Conservation (phyloP, 1,284 basidiomycete species). For the Sphaerobolus stellatus region DNA sequence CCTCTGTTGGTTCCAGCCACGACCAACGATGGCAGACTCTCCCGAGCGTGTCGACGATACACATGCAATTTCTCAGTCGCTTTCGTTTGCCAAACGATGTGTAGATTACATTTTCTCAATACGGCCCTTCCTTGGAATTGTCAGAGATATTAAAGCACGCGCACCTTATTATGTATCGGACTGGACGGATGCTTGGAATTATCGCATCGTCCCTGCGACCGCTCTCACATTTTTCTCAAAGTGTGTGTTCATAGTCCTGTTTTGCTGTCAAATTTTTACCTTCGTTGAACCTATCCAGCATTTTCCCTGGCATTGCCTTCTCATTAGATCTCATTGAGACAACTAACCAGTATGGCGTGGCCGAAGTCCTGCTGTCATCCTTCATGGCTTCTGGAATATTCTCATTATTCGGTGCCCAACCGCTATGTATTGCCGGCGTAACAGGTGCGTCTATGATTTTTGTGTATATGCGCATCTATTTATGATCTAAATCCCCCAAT, state of each 20-base stretch:
- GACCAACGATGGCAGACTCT: too few relatives aligned
- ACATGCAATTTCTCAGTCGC: too few relatives aligned
- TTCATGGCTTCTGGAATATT: conserved; percentile 94
- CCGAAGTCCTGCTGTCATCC: conserved; percentile 78
- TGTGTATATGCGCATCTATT: background rate
- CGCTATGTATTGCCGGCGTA: conserved; percentile 90
- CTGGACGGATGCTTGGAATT: conserved; percentile 90
- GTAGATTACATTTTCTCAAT: conserved; percentile 13
- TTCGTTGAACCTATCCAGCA: conserved; percentile 47
- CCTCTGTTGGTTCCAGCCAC: too few relatives aligned
- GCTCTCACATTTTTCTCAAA: conserved; percentile 80
- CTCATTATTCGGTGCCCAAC: conserved; percentile 87
- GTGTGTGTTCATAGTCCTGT: conserved; percentile 39
- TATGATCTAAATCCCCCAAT: background rate
- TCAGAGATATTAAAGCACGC: conserved; percentile 72
- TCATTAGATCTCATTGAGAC: conserved; percentile 93
- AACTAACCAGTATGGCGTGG: conserved; percentile 85
- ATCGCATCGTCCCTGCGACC: conserved; percentile 75
- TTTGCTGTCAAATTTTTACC: conserved; percentile 4
- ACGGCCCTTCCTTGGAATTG: conserved; percentile 68
- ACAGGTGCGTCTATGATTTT: conserved; percentile 56
- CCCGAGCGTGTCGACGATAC: too few relatives aligned
- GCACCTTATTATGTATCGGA: conserved; percentile 82
- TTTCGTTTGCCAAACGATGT: background rate
- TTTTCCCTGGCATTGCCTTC: conserved; percentile 90